Base-by-base conservation (phyloP, 2,329 filamentous ascomycete genomes). In the Colletotrichum lupini region DNA sequence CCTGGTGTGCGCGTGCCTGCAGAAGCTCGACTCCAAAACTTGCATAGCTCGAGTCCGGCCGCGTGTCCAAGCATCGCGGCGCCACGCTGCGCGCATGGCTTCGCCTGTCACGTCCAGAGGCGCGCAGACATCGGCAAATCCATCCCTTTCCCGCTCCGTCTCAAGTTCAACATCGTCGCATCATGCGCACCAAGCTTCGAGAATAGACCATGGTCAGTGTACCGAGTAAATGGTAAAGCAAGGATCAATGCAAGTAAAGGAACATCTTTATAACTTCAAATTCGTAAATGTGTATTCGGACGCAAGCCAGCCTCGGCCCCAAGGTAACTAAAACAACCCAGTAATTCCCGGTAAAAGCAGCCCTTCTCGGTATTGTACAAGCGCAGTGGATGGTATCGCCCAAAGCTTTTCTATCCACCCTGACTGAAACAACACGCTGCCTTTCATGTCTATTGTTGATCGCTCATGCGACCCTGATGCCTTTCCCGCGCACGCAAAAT, bases 301-400 rank as follows among this genome's bases (percentile, higher is more conserved):
- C 69, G 42, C 66, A 62, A 68, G 69, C 69, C 65, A 56, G 59
- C 59, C 42, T 73, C 46, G 60, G 67, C 70, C 42, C 42, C 32
- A 61, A 55, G 67, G 59, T 65, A 73, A 73, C 61, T 74, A 74
- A 74, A 74, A 74, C 74, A 69, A 73, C 63, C 67, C 72, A 75
- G 64, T 64, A 69, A 68, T 69, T 66, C 72, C 74, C 61, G 72
- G 66, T 74, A 75, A 75, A 75, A 74, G 65, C 62, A 67, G 67
- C 57, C 61, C 68, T 60, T 73, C 65, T 62, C 68, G 60, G 63
- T 76, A 75, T 74, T 75, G 74, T 76, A 76, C 75, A 76, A 72
- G 68, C 70, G 70, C 64, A 73, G 74, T 76, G 74, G 67, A 72
- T 74, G 71, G 71, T 76, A 75, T 76, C 74, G 74, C 61, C 61